Conservation (phyloP, 2,329 filamentous ascomycete genomes). For the Pestalotiopsis sp. region DNA sequence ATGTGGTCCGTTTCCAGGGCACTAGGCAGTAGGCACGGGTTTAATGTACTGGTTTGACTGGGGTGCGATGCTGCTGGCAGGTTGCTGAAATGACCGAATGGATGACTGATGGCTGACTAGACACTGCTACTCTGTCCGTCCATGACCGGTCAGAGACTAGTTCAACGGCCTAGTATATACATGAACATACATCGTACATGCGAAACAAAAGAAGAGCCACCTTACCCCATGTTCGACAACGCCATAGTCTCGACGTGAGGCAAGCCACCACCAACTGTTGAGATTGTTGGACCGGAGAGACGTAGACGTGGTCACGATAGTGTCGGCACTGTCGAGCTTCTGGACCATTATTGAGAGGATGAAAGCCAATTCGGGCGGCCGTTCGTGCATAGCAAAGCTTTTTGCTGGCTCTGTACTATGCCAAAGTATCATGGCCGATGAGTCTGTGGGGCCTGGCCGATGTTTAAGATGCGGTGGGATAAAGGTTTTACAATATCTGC, state of each 20-base stretch:
- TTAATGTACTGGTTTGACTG: neutral
- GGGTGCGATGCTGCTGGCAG: neutral
- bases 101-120: constrained; percentile 4
- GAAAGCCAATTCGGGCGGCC: neutral
- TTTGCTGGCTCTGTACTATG: neutral
- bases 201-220: neutral
- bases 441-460: neutral
- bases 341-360: neutral
- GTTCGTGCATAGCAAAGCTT: neutral
- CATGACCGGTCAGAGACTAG: neutral
- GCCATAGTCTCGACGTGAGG: neutral
- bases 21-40: neutral
- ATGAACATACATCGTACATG: neutral
- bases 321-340: neutral
- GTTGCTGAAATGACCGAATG: neutral
- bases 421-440: neutral
- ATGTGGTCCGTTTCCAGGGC: neutral
- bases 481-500: neutral
- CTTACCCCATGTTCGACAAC: neutral
- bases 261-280: neutral
- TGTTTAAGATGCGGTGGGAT: neutral
- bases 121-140: neutral
- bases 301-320: neutral
- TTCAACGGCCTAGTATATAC: constrained; percentile 1
- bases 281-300: neutral